phyloP scores from a whole-genome alignment of 1,284 basidiomycete genomes.

The Leccinum holopus region DNA sequence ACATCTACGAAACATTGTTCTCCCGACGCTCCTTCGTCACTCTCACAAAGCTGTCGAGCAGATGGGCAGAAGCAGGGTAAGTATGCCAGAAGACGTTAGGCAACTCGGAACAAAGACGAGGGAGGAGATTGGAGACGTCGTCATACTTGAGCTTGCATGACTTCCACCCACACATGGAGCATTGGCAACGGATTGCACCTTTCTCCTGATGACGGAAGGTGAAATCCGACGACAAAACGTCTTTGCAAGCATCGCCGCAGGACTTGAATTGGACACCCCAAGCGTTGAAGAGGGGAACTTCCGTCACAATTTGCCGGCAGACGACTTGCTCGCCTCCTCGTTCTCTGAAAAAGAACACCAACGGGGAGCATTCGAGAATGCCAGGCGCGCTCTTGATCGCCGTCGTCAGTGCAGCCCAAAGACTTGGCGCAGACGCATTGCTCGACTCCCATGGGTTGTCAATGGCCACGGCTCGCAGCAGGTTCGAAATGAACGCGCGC shows the following conservation, averaged over 20 bases:
- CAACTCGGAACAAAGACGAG: not conserved
- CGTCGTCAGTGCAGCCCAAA: not conserved
- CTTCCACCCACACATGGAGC: not conserved
- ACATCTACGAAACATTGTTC: too few species aligned
- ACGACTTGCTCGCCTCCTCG: not conserved
- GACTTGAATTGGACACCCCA: not conserved
- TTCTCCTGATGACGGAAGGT: not conserved
- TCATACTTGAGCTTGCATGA: not conserved
- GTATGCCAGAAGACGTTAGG: not conserved
- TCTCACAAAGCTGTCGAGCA: not conserved
- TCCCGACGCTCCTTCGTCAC: not conserved
- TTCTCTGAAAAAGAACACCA: not conserved
- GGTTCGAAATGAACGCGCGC: not conserved
- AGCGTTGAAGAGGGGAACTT: not conserved
- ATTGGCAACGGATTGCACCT: not conserved
- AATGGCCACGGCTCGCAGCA: not conserved
- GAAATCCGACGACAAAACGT: not conserved
- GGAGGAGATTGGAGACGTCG: not conserved
- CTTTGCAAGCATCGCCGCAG: not conserved
- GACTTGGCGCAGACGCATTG: not conserved
- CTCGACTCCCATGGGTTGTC: not conserved
- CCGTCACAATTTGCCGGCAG: not conserved
- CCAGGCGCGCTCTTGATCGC: not conserved
- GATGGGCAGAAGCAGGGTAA: not conserved
- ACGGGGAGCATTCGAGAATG: not conserved